Conservation (phyloP, 495 filamentous ascomycete species). For the Neurospora sublineolata region DNA sequence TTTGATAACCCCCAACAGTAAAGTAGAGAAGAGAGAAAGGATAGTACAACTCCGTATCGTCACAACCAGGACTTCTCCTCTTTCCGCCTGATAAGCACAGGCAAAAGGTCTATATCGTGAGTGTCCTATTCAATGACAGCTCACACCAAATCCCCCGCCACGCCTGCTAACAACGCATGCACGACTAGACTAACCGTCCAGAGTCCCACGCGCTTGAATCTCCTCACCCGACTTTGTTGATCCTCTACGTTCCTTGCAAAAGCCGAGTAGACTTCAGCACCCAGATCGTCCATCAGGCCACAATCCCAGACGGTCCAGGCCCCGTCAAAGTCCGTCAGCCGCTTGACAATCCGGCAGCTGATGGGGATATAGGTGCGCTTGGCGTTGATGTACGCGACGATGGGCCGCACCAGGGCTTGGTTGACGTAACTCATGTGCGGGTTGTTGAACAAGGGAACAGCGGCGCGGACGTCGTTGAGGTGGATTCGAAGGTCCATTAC, state of each 20-base stretch:
- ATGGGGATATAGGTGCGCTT: constrained; percentile 88
- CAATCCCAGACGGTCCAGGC: constrained; percentile 93
- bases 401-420: constrained; percentile 85
- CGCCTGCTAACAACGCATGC: constrained; percentile 89
- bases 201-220: constrained; percentile 91
- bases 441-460: constrained; percentile 80
- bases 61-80: background rate
- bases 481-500: constrained; percentile 84
- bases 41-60: background rate
- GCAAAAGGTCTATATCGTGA: background rate
- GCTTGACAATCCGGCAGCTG: constrained; percentile 86
- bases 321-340: constrained; percentile 78
- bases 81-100: background rate
- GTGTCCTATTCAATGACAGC: too few relatives aligned
- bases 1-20: background rate
- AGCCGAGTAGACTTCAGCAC: constrained; percentile 83
- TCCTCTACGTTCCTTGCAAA: constrained; percentile 84
- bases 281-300: constrained; percentile 90
- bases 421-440: constrained; percentile 86
- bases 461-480: constrained; percentile 83
- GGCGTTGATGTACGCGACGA: constrained; percentile 98
- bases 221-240: constrained; percentile 66
- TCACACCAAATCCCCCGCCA: constrained; percentile 69
- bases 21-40: constrained; percentile 2
- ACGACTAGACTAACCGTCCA: constrained; percentile 87